These are phyloP conservation scores for Herpetomonas tarakana DNA, from an alignment of 208 protist species.

Conservation along the genomic window DNA sequence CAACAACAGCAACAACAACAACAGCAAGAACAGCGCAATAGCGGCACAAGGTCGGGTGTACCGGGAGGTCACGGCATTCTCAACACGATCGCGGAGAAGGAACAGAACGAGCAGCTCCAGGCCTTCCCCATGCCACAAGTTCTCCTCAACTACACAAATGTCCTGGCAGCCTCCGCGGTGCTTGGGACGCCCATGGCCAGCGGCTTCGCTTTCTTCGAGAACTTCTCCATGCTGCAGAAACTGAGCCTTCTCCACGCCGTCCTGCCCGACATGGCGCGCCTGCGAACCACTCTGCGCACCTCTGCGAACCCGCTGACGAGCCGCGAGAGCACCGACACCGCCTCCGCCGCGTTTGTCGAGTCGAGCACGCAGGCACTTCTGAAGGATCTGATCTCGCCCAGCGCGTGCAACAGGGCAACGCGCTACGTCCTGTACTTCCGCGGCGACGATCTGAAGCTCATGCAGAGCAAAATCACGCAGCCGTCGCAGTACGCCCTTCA, in stretches of 20 bases:
- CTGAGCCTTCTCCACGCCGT: conserved; percentile 54
- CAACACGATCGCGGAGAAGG: background rate
- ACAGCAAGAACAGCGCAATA: too few relatives aligned
- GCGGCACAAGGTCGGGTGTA: too few relatives aligned
- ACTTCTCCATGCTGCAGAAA: conserved; percentile 57
- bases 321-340: background rate
- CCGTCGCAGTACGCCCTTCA: conserved; percentile 64
- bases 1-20: too few relatives aligned
- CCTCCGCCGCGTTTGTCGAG: background rate
- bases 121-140: background rate
- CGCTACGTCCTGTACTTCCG: conserved; percentile 84
- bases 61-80: background rate
- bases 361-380: conserved; percentile 18
- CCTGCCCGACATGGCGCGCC: background rate
- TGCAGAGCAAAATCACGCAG: conserved; percentile 73
- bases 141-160: background rate
- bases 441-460: conserved; percentile 73
- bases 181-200: conserved; percentile 1
- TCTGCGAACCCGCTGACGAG: background rate
- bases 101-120: background rate
- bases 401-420: conserved; percentile 70
- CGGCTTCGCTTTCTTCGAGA: conserved; percentile 5
- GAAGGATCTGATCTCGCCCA: conserved; percentile 30
- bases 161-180: background rate
- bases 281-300: background rate